phyloP scores from a whole-genome alignment of 2,329 filamentous ascomycete genomes.

The Metarhizium brunneum region DNA sequence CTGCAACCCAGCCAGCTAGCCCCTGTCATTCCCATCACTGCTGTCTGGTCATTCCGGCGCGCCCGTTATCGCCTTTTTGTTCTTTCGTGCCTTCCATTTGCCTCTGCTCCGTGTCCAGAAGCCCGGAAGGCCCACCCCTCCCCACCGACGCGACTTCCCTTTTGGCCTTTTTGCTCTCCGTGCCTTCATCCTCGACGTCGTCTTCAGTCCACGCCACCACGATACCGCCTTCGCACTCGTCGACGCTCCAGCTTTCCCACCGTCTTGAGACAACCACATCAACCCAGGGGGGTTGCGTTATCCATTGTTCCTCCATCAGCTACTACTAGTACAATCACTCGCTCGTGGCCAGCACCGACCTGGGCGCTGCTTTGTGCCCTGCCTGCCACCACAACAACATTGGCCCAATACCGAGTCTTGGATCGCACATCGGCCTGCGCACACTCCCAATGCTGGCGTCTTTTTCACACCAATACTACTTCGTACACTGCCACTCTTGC shows the following conservation, averaged over 20 bases:
- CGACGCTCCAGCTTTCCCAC: neutral
- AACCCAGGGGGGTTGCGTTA: neutral
- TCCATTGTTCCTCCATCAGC: neutral
- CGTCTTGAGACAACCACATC: constrained; percentile 3
- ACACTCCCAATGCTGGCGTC: neutral
- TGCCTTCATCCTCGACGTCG: neutral
- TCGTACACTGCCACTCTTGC: neutral
- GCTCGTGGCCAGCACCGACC: too few relatives aligned
- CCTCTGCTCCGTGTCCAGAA: too few relatives aligned
- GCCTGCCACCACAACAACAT: too few relatives aligned
- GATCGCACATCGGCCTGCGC: neutral
- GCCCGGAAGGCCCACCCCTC: neutral
- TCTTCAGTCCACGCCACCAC: neutral
- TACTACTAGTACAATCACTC: too few relatives aligned
- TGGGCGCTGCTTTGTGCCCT: neutral
- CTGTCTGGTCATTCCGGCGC: too few relatives aligned
- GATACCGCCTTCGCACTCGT: neutral
- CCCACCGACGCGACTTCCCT: neutral
- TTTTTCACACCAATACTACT: too few relatives aligned
- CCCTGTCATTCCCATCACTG: too few relatives aligned
- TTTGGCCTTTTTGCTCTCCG: neutral
- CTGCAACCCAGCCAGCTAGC: too few relatives aligned
- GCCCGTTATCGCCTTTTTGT: too few relatives aligned
- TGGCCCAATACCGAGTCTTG: neutral
- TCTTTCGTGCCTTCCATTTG: too few relatives aligned